A percentile compares a stretch with the other conserved stretches of the same genome.
Conservation (phyloP, 164 flowering plant species). For the Umbellularia californica region DNA sequence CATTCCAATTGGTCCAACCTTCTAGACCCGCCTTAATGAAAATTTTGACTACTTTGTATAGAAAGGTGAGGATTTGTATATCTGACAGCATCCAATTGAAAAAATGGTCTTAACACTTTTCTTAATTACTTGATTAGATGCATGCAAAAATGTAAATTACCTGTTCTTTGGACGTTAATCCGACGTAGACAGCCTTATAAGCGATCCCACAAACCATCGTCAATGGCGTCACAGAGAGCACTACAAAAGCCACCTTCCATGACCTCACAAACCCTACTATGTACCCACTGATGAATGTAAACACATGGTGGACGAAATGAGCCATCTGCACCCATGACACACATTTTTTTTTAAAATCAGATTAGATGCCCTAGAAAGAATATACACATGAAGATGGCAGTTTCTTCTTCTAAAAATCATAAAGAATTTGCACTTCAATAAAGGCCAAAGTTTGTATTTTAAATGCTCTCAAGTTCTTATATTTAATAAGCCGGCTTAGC, state of each 20-base stretch:
- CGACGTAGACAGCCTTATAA: slow-evolving; percentile 75
- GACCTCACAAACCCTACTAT: slow-evolving; percentile 58
- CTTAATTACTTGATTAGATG: too few species aligned
- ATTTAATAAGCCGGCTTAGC: background rate
- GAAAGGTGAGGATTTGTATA: too few species aligned
- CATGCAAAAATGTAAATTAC: slow-evolving; percentile 16
- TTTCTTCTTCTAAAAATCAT: too few species aligned
- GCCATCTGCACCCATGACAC: slow-evolving; percentile 52
- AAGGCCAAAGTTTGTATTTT: background rate
- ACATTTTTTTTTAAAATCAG: background rate
- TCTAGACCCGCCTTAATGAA: too few species aligned
- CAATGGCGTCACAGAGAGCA: slow-evolving; percentile 63
- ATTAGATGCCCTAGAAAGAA: background rate
- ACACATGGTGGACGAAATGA: slow-evolving; percentile 60
- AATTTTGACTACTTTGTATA: too few species aligned
- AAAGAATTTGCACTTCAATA: background rate
- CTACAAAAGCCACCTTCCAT: slow-evolving; percentile 63
- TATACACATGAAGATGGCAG: background rate
- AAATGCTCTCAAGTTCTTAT: background rate
- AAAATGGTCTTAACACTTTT: too few species aligned
- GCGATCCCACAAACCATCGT: slow-evolving; percentile 72
- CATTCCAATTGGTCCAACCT: too few species aligned
- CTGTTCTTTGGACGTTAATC: slow-evolving; percentile 72
- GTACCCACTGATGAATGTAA: slow-evolving; percentile 67
- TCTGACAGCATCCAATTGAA: too few species aligned